Conservation (phyloP, 164 flowering plant species). For the Stephania japonica region DNA sequence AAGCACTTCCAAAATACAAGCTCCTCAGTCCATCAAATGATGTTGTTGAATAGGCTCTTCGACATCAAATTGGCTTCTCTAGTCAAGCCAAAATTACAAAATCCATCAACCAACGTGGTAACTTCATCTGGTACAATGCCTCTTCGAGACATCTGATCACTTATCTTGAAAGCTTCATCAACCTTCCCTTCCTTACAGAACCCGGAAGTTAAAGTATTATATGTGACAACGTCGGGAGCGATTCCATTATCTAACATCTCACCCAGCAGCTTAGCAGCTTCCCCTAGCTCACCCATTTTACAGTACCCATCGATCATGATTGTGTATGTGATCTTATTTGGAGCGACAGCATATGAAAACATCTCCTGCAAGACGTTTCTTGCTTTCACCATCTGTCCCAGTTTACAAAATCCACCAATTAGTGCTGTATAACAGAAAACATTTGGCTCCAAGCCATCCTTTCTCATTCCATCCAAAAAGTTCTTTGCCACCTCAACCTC, state of each 20-base stretch:
- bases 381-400: slow-evolving; percentile 59
- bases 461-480: slow-evolving; percentile 52
- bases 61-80: slow-evolving; percentile 25
- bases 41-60: slow-evolving; percentile 6
- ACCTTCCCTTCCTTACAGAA: slow-evolving; percentile 41
- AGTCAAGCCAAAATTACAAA: slow-evolving; percentile 17
- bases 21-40: neutral
- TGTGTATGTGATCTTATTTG: slow-evolving; percentile 67
- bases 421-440: slow-evolving; percentile 66
- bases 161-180: slow-evolving; percentile 42
- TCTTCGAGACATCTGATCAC: slow-evolving; percentile 36
- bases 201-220: slow-evolving; percentile 42
- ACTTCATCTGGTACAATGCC: slow-evolving; percentile 44
- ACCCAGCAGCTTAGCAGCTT: slow-evolving; percentile 40
- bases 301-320: slow-evolving; percentile 59
- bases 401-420: slow-evolving; percentile 60
- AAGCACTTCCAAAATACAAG: neutral
- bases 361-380: slow-evolving; percentile 41
- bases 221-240: slow-evolving; percentile 59
- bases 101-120: slow-evolving; percentile 46
- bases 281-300: slow-evolving; percentile 35
- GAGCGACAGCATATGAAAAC: slow-evolving; percentile 32
- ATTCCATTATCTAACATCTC: slow-evolving; percentile 57
- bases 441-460: slow-evolving; percentile 48
- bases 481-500: slow-evolving; percentile 39